Conservation (phyloP, 352 stramenopile genomes). For the Pythium angustatum region DNA sequence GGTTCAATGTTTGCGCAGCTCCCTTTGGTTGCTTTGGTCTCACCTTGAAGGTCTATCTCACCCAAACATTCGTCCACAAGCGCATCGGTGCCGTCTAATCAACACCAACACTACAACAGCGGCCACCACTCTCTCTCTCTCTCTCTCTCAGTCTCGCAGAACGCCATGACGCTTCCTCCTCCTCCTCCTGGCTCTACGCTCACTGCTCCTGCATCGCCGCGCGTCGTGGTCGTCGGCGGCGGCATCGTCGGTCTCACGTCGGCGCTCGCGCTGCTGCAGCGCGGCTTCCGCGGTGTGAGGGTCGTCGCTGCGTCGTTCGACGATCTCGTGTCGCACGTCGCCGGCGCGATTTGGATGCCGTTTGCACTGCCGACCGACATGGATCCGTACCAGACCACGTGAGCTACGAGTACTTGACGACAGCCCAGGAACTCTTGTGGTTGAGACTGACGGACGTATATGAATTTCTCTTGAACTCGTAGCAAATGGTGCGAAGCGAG, state of each 20-base stretch:
- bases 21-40: too few species aligned
- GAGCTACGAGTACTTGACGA: not conserved
- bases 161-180: too few species aligned
- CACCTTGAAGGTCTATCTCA: too few species aligned
- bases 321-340: constrained; percentile 62
- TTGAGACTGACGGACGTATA: too few species aligned
- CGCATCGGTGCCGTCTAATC: too few species aligned
- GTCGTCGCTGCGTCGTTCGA: constrained; percentile 59
- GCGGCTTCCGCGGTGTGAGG: constrained; percentile 43
- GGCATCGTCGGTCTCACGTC: constrained; percentile 73
- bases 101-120: too few species aligned
- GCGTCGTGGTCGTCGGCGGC: constrained; percentile 58
- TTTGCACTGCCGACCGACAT: constrained; percentile 52
- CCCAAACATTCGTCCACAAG: too few species aligned
- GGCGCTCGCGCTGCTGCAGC: constrained; percentile 60
- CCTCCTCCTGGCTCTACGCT: not conserved
- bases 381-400: constrained; percentile 44
- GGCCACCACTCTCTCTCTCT: too few species aligned
- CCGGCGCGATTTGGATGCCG: constrained; percentile 73
- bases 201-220: not conserved
- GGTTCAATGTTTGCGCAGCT: too few species aligned
- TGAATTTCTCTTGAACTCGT: too few species aligned
- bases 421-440: too few species aligned
- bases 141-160: too few species aligned
- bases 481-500: constrained; percentile 70